Conservation (phyloP, 2,329 filamentous ascomycete species). For the Aspergillus pseudoviridinutans region DNA sequence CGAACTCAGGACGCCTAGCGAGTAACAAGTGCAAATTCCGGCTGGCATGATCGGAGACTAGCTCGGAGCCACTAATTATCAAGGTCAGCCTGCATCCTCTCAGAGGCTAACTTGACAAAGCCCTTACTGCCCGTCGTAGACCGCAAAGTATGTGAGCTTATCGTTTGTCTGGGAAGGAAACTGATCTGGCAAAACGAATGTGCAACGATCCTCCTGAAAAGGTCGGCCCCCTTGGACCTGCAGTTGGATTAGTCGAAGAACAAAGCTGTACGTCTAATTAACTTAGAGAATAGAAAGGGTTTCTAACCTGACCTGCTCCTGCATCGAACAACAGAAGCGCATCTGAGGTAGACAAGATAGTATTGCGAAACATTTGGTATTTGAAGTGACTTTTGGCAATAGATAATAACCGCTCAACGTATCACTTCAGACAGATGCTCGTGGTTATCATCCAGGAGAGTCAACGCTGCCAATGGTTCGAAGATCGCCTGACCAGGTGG, state of each 20-base stretch:
- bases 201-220: constrained; percentile 30
- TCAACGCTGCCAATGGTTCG: not conserved
- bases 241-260: not conserved
- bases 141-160: constrained; percentile 29
- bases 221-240: constrained; percentile 29
- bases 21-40: constrained; percentile 24
- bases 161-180: constrained; percentile 25
- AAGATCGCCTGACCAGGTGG: constrained; percentile 12
- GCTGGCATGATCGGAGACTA: constrained; percentile 31
- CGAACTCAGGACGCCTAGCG: constrained; percentile 26
- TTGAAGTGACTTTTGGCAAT: not conserved
- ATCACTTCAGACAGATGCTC: not conserved
- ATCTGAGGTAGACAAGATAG: constrained; percentile 22
- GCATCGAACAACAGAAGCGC: constrained; percentile 27
- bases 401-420: constrained; percentile 4
- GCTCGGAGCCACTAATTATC: constrained; percentile 25
- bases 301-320: constrained; percentile 26
- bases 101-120: not conserved
- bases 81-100: not conserved
- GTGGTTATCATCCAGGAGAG: not conserved
- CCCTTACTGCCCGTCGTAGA: constrained; percentile 36
- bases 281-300: not conserved
- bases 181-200: constrained; percentile 25
- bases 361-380: constrained; percentile 19
- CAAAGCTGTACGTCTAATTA: not conserved